Evolutionary conservation across 1,139 yeast species (phyloP).

Genomic region (Diutina pseudorugosa): DNA sequence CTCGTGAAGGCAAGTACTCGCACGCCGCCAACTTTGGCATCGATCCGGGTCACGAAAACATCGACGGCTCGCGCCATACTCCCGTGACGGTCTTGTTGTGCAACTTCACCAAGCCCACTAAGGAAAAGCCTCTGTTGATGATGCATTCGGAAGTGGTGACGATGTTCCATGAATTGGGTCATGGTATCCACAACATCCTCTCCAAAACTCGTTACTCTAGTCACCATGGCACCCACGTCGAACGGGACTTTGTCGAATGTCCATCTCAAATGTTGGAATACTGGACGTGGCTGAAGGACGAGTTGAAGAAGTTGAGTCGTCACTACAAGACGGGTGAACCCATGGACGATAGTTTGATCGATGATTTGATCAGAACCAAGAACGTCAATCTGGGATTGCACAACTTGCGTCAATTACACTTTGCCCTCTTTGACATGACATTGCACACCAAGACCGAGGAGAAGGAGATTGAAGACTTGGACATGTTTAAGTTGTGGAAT

Average conservation of each 20-base stretch:
- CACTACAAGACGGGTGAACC: constrained; percentile 55
- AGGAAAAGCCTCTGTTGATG: constrained; percentile 59
- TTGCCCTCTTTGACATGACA: constrained; percentile 65
- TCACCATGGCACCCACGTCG: constrained; percentile 67
- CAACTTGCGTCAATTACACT: constrained; percentile 65
- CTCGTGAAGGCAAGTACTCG: constrained; percentile 76
- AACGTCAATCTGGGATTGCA: constrained; percentile 66
- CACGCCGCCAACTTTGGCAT: constrained; percentile 79
- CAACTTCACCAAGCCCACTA: constrained; percentile 70
- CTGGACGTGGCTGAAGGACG: constrained; percentile 72
- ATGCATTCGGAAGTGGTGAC: constrained; percentile 74
- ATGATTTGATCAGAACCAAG: constrained; percentile 51
- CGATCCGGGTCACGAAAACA: constrained; percentile 44
- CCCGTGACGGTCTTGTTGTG: constrained; percentile 71
- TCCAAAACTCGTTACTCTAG: constrained; percentile 53
- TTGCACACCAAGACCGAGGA: constrained; percentile 44
- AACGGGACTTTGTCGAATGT: constrained; percentile 81
- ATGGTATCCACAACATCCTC: constrained; percentile 71
- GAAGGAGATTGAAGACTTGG: constrained; percentile 25
- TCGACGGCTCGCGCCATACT: constrained; percentile 37
- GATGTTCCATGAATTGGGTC: constrained; percentile 84
- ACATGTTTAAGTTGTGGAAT: constrained; percentile 52
- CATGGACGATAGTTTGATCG: constrained; percentile 46
- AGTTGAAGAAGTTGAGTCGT: constrained; percentile 45
- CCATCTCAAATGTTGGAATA: constrained; percentile 85